Evolutionary conservation across 305 asterid genomes (phyloP).

Genomic region (Coffea humblotiana): DNA sequence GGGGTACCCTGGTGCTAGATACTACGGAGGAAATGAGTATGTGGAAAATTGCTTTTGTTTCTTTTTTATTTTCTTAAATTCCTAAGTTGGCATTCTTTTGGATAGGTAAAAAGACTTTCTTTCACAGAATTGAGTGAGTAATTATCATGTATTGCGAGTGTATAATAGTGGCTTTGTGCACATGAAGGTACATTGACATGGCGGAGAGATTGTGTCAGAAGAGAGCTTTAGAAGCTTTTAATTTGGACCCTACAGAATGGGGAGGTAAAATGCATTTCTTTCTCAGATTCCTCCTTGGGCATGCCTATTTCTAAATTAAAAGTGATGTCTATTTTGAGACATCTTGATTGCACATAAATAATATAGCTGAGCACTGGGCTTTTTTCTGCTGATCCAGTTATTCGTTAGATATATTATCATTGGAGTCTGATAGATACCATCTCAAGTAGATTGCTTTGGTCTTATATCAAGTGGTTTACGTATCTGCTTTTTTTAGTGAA

Average conservation of each 20-base stretch:
- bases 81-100: slow-evolving; percentile 4
- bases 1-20: slow-evolving; percentile 88
- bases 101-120: background rate
- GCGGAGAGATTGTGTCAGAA: slow-evolving; percentile 88
- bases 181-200: slow-evolving; percentile 85
- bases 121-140: background rate
- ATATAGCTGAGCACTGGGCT: background rate
- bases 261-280: slow-evolving; percentile 53
- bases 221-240: slow-evolving; percentile 79
- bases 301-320: background rate
- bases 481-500: slow-evolving; percentile 54
- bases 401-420: background rate
- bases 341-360: background rate
- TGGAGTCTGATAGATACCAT: background rate
- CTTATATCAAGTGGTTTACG: slow-evolving; percentile 1
- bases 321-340: background rate
- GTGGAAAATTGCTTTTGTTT: slow-evolving; percentile 13
- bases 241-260: slow-evolving; percentile 80
- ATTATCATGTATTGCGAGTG: background rate
- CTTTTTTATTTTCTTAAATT: background rate
- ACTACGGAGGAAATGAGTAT: slow-evolving; percentile 85
- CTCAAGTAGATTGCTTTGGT: background rate
- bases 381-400: background rate
- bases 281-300: background rate
- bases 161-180: slow-evolving; percentile 5